A percentile compares a stretch with the other conserved stretches of the same genome.
Conservation (phyloP, 2,329 filamentous ascomycete species). For the Paracamarosporium sp. region DNA sequence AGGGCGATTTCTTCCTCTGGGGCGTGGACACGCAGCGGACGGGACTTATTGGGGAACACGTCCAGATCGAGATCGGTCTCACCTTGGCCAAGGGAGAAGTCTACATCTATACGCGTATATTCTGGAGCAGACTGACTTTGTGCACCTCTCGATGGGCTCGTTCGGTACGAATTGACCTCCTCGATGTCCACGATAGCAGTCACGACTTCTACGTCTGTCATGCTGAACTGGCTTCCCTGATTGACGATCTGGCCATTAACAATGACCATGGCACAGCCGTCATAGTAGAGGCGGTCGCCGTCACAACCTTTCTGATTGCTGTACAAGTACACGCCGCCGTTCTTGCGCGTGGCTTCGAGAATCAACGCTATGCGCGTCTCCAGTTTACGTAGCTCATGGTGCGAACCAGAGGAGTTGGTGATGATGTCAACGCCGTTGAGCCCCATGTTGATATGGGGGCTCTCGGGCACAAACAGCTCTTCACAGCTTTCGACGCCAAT, state of each 20-base stretch:
- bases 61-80: slow-evolving; percentile 53
- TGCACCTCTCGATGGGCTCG: slow-evolving; percentile 60
- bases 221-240: slow-evolving; percentile 70
- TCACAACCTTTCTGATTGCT: slow-evolving; percentile 65
- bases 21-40: slow-evolving; percentile 61
- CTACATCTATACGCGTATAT: slow-evolving; percentile 55
- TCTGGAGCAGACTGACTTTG: slow-evolving; percentile 60
- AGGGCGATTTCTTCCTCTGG: slow-evolving; percentile 70
- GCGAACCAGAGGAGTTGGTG: slow-evolving; percentile 70
- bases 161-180: slow-evolving; percentile 69
- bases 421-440: slow-evolving; percentile 75
- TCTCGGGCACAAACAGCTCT: slow-evolving; percentile 40
- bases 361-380: slow-evolving; percentile 70
- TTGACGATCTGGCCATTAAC: slow-evolving; percentile 68
- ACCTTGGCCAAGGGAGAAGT: slow-evolving; percentile 53
- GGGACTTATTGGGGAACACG: slow-evolving; percentile 53
- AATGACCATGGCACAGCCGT: slow-evolving; percentile 64
- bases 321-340: slow-evolving; percentile 67
- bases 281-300: slow-evolving; percentile 40
- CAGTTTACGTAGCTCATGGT: slow-evolving; percentile 73
- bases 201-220: slow-evolving; percentile 58
- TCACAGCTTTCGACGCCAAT: slow-evolving; percentile 73
- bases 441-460: slow-evolving; percentile 66
- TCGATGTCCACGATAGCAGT: slow-evolving; percentile 68
- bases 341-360: slow-evolving; percentile 68